These are phyloP conservation scores for Vaucheria bursata DNA, from an alignment of 352 stramenopile species.

Conservation along the genomic window DNA sequence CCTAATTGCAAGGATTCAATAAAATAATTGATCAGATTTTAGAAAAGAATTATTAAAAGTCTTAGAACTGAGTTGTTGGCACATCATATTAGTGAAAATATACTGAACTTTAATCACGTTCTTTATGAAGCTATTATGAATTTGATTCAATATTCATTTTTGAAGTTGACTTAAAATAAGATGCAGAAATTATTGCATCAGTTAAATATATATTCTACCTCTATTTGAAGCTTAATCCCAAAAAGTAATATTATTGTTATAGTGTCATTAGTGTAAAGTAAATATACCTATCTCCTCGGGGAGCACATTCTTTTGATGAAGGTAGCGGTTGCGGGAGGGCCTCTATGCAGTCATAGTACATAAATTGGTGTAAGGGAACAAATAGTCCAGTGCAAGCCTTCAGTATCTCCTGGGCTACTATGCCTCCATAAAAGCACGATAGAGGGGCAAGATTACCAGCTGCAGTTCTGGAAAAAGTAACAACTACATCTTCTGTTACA, in stretches of 20 bases:
- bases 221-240: not conserved
- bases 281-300: not conserved
- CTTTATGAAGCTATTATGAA: too few relatives aligned
- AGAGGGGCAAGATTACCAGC: slow-evolving; percentile 58
- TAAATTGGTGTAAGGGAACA: slow-evolving; percentile 79
- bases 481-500: slow-evolving; percentile 16
- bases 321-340: slow-evolving; percentile 53
- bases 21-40: too few relatives aligned
- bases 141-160: too few relatives aligned
- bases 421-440: slow-evolving; percentile 75
- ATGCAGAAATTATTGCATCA: too few relatives aligned
- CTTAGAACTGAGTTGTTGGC: too few relatives aligned
- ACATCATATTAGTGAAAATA: too few relatives aligned
- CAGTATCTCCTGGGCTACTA: slow-evolving; percentile 77
- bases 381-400: slow-evolving; percentile 87
- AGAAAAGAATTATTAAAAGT: too few relatives aligned
- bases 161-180: too few relatives aligned
- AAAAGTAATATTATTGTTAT: not conserved
- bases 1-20: too few relatives aligned
- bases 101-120: too few relatives aligned
- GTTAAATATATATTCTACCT: not conserved
- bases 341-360: slow-evolving; percentile 87
- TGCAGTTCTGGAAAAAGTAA: slow-evolving; percentile 33
- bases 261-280: not conserved
- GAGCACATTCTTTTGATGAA: not conserved